A percentile compares a stretch with the other conserved stretches of the same genome.
Conservation (phyloP, 495 filamentous ascomycete species). For the Penicillium coprophilum region DNA sequence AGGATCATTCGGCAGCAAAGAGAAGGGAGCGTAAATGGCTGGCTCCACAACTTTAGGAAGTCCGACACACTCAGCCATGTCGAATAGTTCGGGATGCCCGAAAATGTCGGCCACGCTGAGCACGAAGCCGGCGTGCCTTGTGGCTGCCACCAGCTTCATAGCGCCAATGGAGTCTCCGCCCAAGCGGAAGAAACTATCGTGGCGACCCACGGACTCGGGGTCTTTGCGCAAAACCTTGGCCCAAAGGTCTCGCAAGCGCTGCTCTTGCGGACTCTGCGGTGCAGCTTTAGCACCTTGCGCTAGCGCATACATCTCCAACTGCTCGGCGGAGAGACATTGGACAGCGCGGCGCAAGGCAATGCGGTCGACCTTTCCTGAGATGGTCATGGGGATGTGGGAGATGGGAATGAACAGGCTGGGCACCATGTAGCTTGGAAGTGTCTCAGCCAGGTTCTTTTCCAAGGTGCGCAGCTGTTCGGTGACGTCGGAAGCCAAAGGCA, state of each 20-base stretch:
- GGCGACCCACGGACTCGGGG: conserved; percentile 14
- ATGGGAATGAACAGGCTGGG: conserved; percentile 38
- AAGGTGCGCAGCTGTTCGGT: background rate
- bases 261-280: no score
- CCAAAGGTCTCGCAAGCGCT: conserved; percentile 22
- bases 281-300: no score
- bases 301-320: background rate
- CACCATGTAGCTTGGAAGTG: conserved; percentile 40
- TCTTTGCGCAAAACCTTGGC: conserved; percentile 26
- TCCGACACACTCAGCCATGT: conserved; percentile 7
- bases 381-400: conserved; percentile 31
- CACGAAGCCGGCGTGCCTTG: conserved; percentile 30
- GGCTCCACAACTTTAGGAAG: no score
- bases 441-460: background rate
- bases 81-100: conserved; percentile 5
- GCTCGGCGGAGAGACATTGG: background rate
- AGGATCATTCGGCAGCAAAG: background rate
- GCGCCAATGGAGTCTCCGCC: conserved; percentile 54
- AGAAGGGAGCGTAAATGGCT: no score
- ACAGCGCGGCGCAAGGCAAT: conserved; percentile 16
- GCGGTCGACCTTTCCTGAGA: conserved; percentile 39
- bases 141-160: conserved; percentile 46
- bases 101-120: conserved; percentile 50
- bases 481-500: no score
- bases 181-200: conserved; percentile 48